Evolutionary conservation across 768 basidiomycete species (phyloP).

Genomic region (Trichaptum fuscoviolaceum): DNA sequence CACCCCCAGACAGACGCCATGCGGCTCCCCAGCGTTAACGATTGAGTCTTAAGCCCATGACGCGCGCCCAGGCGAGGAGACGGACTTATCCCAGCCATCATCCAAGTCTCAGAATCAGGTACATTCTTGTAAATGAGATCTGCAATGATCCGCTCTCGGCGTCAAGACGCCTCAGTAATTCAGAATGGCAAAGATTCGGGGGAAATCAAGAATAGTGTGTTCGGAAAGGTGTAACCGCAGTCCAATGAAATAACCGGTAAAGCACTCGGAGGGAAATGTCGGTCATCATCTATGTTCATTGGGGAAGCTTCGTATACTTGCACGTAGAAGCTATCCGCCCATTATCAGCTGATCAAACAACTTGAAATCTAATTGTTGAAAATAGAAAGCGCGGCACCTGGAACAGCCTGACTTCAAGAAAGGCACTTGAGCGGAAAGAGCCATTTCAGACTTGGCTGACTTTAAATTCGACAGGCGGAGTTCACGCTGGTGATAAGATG

Average conservation of each 20-base stretch:
- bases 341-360: too few relatives aligned
- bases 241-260: neutral
- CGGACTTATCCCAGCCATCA: neutral
- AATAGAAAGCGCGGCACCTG: too few relatives aligned
- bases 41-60: neutral
- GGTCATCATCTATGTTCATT: too few relatives aligned
- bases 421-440: too few relatives aligned
- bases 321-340: too few relatives aligned
- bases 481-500: too few relatives aligned
- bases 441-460: too few relatives aligned
- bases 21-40: neutral
- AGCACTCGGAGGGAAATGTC: neutral
- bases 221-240: neutral
- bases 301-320: too few relatives aligned
- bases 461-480: too few relatives aligned
- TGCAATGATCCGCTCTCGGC: neutral
- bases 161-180: neutral
- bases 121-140: neutral
- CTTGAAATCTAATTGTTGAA: too few relatives aligned
- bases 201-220: neutral
- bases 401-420: too few relatives aligned
- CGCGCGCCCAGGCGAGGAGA: neutral
- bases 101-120: neutral
- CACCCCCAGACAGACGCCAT: neutral
- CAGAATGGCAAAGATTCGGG: neutral